Evolutionary conservation across 768 basidiomycete genomes (phyloP).

Genomic region (Neoboletus brunneissimus): DNA sequence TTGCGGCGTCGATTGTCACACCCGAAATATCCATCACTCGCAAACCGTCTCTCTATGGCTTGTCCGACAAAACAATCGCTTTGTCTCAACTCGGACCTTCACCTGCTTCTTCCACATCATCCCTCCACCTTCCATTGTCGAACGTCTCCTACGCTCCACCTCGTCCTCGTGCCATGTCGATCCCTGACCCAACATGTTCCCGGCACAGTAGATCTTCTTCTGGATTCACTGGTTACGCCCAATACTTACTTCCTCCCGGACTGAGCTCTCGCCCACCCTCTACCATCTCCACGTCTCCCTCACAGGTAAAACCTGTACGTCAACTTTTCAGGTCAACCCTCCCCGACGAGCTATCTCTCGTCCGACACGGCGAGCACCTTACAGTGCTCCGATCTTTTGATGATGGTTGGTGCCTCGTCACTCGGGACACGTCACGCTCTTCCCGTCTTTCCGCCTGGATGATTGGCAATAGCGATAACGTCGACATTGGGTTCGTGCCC

Average conservation of each 20-base stretch:
- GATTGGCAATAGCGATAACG: conserved; percentile 32
- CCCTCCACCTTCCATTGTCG: not conserved
- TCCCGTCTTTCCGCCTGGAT: conserved; percentile 24
- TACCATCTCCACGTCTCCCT: conserved; percentile 25
- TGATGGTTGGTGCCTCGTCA: conserved; percentile 79
- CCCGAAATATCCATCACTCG: conserved; percentile 48
- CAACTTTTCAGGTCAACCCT: conserved; percentile 67
- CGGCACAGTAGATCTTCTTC: conserved; percentile 35
- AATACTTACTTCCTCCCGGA: conserved; percentile 11
- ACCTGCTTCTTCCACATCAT: conserved; percentile 41
- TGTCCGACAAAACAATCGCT: conserved; percentile 40
- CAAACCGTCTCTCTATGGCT: conserved; percentile 40
- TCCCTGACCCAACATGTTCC: conserved; percentile 15
- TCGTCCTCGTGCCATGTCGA: conserved; percentile 13
- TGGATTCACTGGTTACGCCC: conserved; percentile 39
- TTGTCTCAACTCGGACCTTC: conserved; percentile 40
- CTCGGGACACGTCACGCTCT: conserved; percentile 45
- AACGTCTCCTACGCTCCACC: conserved; percentile 12
- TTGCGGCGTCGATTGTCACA: conserved; percentile 47
- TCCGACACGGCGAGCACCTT: conserved; percentile 52
- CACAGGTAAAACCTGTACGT: conserved; percentile 51
- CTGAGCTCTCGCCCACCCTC: conserved; percentile 9
- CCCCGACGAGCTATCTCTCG: conserved; percentile 66
- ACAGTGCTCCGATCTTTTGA: conserved; percentile 66
- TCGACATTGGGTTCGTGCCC: conserved; percentile 71